These are phyloP conservation scores for Dipteronia sinensis DNA, from an alignment of 345 rosid genomes.

Conservation along the genomic window DNA sequence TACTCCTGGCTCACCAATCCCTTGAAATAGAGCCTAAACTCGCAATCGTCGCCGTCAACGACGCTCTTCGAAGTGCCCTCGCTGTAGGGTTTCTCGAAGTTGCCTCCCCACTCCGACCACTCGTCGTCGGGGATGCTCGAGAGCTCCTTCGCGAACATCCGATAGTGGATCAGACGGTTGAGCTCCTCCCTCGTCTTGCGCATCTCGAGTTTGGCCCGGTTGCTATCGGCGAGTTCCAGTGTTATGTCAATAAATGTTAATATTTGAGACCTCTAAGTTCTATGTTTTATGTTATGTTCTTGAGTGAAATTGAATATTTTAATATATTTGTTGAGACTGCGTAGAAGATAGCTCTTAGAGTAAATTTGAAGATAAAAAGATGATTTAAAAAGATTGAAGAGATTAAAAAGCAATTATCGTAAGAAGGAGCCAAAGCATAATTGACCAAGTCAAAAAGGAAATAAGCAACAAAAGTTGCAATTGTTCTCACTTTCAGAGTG, in stretches of 20 bases:
- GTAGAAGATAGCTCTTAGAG: no score
- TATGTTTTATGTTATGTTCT: no score
- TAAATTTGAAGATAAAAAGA: no score
- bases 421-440: no score
- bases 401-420: no score
- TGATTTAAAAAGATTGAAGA: no score
- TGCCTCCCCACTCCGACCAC: conserved; percentile 56
- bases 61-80: conserved; percentile 23
- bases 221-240: conserved; percentile 34
- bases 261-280: no score
- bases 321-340: no score
- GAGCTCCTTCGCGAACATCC: conserved; percentile 54
- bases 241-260: no score
- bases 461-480: no score
- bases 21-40: conserved; percentile 33
- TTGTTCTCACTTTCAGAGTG: no score
- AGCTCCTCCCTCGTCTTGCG: conserved; percentile 44
- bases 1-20: conserved; percentile 50
- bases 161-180: conserved; percentile 65
- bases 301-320: conserved; percentile 26
- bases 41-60: not conserved
- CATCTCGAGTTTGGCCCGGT: conserved; percentile 23
- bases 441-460: no score
- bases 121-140: conserved; percentile 48
- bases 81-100: conserved; percentile 49